Conservation (phyloP, 225 moss, liverwort and hornwort genomes). For the Rhytidiadelphus loreus region DNA sequence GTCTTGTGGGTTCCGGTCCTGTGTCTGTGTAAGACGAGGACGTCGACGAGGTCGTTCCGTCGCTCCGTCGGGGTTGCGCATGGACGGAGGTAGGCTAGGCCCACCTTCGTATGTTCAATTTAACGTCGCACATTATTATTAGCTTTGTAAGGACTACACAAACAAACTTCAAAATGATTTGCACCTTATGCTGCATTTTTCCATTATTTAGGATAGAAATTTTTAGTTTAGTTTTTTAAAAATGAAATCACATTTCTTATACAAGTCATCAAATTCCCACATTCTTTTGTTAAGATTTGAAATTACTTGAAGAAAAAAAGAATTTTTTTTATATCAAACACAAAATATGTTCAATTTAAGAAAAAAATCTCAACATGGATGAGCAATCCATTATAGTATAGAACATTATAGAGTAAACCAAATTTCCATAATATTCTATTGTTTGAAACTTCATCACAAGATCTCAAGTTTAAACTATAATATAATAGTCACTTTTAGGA, state of each 20-base stretch:
- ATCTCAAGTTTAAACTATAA: background rate
- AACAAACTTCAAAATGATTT: background rate
- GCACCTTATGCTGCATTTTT: background rate
- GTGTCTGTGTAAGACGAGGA: too few relatives aligned
- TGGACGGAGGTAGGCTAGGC: too few relatives aligned
- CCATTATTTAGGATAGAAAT: rapidly evolving
- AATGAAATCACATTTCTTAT: background rate
- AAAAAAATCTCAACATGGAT: background rate
- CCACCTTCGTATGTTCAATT: too few relatives aligned
- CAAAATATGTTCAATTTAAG: background rate
- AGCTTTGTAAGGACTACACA: background rate
- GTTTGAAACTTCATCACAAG: background rate
- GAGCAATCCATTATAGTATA: background rate
- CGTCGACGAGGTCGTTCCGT: too few relatives aligned
- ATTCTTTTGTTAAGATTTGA: background rate
- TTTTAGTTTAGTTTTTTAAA: too few relatives aligned
- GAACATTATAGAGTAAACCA: background rate
- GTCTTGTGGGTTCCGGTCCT: too few relatives aligned
- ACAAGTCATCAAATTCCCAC: background rate
- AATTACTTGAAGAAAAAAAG: background rate
- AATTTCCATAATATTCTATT: background rate
- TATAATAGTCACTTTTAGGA: background rate
- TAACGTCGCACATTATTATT: too few relatives aligned
- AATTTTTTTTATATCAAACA: background rate
- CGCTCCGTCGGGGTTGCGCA: too few relatives aligned